A percentile compares a stretch with the other conserved stretches of the same genome.
Evolutionary conservation across 495 filamentous ascomycete species (phyloP).

Genomic region (Friedmanniomyces simplex): DNA sequence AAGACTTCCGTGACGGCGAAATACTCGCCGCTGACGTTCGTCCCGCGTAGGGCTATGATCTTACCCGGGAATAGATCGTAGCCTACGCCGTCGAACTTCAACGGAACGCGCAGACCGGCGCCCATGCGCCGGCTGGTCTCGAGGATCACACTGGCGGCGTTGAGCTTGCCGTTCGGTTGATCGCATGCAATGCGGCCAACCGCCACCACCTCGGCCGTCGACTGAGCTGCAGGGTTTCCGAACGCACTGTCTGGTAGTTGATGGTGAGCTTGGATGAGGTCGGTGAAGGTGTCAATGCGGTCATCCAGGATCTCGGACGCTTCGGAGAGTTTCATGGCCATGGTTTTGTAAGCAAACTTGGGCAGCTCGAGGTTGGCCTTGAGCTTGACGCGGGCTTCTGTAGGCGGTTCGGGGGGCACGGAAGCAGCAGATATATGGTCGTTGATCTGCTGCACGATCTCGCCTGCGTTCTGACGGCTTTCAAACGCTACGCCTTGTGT

Average conservation of each 20-base stretch:
- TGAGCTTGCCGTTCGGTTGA: constrained; percentile 69
- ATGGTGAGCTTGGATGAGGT: constrained; percentile 60
- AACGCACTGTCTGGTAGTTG: constrained; percentile 70
- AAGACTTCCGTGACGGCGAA: constrained; percentile 74
- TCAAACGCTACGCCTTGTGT: constrained; percentile 10
- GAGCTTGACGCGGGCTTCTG: constrained; percentile 68
- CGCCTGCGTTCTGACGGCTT: constrained; percentile 45
- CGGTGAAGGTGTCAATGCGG: constrained; percentile 79
- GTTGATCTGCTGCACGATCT: constrained; percentile 73
- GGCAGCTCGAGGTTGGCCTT: constrained; percentile 74
- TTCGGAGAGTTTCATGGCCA: constrained; percentile 91
- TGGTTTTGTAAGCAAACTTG: constrained; percentile 81
- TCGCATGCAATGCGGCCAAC: constrained; percentile 88
- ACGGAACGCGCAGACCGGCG: constrained; percentile 65
- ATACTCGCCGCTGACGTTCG: constrained; percentile 74
- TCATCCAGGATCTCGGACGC: constrained; percentile 88
- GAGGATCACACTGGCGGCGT: constrained; percentile 69
- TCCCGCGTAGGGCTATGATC: constrained; percentile 76
- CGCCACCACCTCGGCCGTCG: constrained; percentile 75
- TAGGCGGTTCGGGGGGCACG: constrained; percentile 48
- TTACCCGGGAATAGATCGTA: constrained; percentile 92
- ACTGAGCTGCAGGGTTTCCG: constrained; percentile 73
- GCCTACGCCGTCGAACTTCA: constrained; percentile 58
- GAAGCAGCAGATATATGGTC: constrained; percentile 46
- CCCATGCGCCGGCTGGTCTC: constrained; percentile 82